Conservation (phyloP, 345 rosid species). For the Gossypium mustelinum region DNA sequence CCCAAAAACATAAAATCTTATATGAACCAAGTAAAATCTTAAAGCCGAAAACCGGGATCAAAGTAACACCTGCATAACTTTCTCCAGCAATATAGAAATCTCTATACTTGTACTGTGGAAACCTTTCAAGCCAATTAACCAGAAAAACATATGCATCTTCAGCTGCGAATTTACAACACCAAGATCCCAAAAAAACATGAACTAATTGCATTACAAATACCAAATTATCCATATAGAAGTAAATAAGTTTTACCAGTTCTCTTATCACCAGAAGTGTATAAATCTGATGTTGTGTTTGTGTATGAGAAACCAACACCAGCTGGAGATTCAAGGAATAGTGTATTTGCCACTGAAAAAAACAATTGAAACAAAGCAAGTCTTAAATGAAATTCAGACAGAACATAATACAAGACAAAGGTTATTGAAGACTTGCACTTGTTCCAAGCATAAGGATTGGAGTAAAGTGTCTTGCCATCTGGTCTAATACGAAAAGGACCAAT, state of each 20-base stretch:
- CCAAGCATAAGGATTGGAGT: slow-evolving; percentile 79
- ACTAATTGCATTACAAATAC: background rate
- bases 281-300: slow-evolving; percentile 71
- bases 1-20: background rate
- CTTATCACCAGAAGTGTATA: slow-evolving; percentile 73
- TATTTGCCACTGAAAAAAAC: slow-evolving; percentile 65
- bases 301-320: slow-evolving; percentile 99
- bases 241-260: slow-evolving; percentile 61
- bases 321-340: slow-evolving; percentile 89
- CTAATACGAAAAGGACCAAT: slow-evolving; percentile 78
- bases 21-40: background rate
- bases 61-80: slow-evolving; percentile 76
- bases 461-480: slow-evolving; percentile 69
- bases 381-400: background rate
- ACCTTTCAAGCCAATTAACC: slow-evolving; percentile 84
- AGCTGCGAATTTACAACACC: slow-evolving; percentile 43
- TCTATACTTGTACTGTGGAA: slow-evolving; percentile 89
- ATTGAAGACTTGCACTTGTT: slow-evolving; percentile 42
- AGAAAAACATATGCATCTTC: slow-evolving; percentile 82
- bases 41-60: background rate
- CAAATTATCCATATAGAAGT: background rate
- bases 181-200: slow-evolving; percentile 8
- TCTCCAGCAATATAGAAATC: slow-evolving; percentile 93
- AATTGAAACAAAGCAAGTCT: background rate
- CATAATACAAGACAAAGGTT: background rate